Evolutionary conservation across 768 basidiomycete genomes (phyloP).

Genomic region (Leccinellum albellum): DNA sequence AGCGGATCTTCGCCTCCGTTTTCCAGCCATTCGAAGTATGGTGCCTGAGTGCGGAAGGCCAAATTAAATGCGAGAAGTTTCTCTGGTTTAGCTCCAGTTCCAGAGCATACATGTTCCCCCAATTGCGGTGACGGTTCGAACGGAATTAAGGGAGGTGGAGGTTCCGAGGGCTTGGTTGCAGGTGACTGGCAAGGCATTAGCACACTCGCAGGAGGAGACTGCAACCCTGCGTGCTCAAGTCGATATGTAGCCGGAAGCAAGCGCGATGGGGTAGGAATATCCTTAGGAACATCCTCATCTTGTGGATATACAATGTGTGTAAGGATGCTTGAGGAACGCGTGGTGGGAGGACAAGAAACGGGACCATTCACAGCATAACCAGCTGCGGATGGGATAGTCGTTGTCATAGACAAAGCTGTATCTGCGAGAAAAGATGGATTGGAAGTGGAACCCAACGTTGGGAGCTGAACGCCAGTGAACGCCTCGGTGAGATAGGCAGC

Average conservation of each 20-base stretch:
- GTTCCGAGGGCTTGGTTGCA: not conserved
- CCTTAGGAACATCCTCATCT: conserved; percentile 1
- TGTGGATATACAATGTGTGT: conserved; percentile 19
- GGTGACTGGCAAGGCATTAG: not conserved
- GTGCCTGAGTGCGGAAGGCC: conserved; percentile 53
- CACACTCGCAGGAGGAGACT: not conserved
- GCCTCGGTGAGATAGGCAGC: conserved; percentile 74
- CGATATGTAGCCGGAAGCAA: not conserved
- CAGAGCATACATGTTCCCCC: not conserved
- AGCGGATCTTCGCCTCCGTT: conserved; percentile 39
- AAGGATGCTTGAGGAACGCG: conserved; percentile 23
- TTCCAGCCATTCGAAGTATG: conserved; percentile 76
- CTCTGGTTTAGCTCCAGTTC: conserved; percentile 4
- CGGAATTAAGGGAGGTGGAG: not conserved
- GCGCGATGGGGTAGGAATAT: not conserved
- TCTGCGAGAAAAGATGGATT: conserved; percentile 12
- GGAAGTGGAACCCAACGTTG: conserved; percentile 1
- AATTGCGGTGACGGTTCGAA: not conserved
- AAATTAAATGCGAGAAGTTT: conserved; percentile 59
- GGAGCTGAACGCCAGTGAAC: conserved; percentile 35
- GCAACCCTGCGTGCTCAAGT: not conserved
- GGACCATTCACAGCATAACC: not conserved
- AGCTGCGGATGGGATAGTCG: not conserved
- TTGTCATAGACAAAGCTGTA: not conserved
- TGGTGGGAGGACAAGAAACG: not conserved